These are phyloP conservation scores for Paramecium primaurelia DNA, from an alignment of 73 alveolate species.

Conservation along the genomic window DNA sequence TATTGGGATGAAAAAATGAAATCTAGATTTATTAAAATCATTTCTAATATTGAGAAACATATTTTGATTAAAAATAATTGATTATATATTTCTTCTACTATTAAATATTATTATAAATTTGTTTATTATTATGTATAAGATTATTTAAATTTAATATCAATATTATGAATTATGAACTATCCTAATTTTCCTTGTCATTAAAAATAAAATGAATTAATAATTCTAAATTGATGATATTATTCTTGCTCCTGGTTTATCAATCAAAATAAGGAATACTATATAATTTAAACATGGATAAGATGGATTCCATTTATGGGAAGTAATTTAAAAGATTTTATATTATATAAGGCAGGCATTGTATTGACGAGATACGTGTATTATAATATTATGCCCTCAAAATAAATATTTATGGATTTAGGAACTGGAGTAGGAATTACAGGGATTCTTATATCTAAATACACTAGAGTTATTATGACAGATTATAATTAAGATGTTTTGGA, in stretches of 20 bases:
- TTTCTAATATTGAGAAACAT: not conserved
- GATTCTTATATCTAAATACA: not conserved
- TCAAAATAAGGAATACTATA: not conserved
- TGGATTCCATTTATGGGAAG: slow-evolving; percentile 51
- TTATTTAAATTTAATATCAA: not conserved
- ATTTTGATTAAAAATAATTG: not conserved
- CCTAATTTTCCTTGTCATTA: not conserved
- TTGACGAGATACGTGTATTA: slow-evolving; percentile 12
- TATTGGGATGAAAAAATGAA: not conserved
- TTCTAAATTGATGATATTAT: not conserved
- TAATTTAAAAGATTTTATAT: not conserved
- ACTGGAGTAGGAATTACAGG: slow-evolving; percentile 43
- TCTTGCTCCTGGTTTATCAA: not conserved
- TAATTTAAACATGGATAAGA: slow-evolving; percentile 21
- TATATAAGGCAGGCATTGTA: slow-evolving; percentile 33
- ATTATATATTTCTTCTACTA: not conserved
- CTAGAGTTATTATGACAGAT: slow-evolving; percentile 27
- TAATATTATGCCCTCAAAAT: not conserved
- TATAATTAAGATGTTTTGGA: slow-evolving; percentile 10
- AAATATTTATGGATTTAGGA: not conserved
- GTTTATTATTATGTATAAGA: too few species aligned
- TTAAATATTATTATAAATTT: not conserved
- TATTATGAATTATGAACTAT: not conserved
- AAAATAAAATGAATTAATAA: not conserved
- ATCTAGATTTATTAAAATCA: not conserved